Evolutionary conservation across 805 yeast genomes (phyloP), one percentile per base, ranked within the genome.

Genomic region (Wickerhamiella australiensis): DNA sequence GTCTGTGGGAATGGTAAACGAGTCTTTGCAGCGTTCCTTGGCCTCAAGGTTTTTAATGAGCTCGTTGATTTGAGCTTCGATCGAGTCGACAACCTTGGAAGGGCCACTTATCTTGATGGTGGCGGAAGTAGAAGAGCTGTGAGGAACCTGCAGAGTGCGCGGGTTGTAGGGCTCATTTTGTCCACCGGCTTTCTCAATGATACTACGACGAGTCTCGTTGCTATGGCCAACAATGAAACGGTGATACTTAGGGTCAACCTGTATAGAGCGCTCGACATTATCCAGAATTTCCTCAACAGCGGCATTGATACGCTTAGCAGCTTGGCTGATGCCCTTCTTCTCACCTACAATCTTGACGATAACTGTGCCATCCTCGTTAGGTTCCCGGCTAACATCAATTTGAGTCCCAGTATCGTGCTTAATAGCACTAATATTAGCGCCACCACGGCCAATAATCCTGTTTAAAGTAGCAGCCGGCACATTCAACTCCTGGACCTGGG

Each of bases 391-490:
- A 51, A 68, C 59, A 38, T 68, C 69, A 44, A 68, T 65, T n/a
- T 22, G 22, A 9, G 70, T 62, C 42, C 81, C 84, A 35, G 79
- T 68, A 37, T 74, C 77, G 47, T 81, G 87, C 53, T 85, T 77
- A 51, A 94, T 80, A 60, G 82, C 85, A 54, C 80, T 83, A 60
- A 92, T 82, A 47, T 74, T 76, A 53, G 85, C 90, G 62, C 97
- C 96, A 53, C 74, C 72, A 61, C 83, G 86, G 59, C 98, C 98
- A 63, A 92, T 87, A 52, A 92, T 79, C 61, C 86, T 75, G 18
- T 96, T 75, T 52, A 90, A 75, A n/a, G 86, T 80, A 53, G 74
- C 76, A 40, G 73, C 63, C 35, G 96, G 94, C 47, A 92, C 80
- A 43, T 68, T 62, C 37, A 90, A 63, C n/a, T 69, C 67, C 55